Conservation (phyloP, 805 yeast genomes). For the Metschnikowia baotianmanensis region DNA sequence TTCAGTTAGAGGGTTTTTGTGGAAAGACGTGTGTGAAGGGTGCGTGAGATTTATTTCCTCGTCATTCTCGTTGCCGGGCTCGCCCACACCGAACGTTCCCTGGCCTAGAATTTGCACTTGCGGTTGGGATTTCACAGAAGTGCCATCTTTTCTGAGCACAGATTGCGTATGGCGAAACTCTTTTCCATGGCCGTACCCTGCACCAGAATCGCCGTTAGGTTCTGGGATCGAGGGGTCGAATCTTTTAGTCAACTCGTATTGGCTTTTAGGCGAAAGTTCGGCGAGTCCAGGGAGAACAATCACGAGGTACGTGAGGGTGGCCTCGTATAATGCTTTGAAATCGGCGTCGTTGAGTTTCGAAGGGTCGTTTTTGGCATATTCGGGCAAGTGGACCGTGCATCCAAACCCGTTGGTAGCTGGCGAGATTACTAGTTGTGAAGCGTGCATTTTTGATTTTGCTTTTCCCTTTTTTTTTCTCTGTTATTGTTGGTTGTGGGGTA, state of each 20-base stretch:
- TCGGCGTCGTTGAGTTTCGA: constrained; percentile 62
- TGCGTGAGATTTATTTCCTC: constrained; percentile 65
- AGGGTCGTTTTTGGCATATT: constrained; percentile 68
- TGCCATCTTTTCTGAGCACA: constrained; percentile 77
- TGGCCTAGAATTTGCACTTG: constrained; percentile 91
- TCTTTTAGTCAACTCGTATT: constrained; percentile 69
- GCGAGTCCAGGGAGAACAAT: constrained; percentile 71
- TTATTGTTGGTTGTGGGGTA: too few species aligned
- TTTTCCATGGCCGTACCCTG: constrained; percentile 83
- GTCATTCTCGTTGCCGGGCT: constrained; percentile 59
- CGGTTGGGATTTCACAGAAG: constrained; percentile 76
- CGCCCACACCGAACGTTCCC: constrained; percentile 58
- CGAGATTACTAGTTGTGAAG: constrained; percentile 7
- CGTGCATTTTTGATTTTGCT: constrained; percentile 1
- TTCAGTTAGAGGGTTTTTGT: constrained; percentile 58
- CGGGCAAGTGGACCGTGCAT: constrained; percentile 63
- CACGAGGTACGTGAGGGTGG: constrained; percentile 67
- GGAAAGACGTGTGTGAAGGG: constrained; percentile 83
- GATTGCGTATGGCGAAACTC: constrained; percentile 53
- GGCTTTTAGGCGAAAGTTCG: constrained; percentile 69
- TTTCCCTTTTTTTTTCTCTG: background rate
- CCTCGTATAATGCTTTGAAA: constrained; percentile 58
- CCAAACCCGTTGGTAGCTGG: constrained; percentile 47
- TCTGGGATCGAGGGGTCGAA: constrained; percentile 67
- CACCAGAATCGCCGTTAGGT: constrained; percentile 37